Base-by-base conservation (phyloP, 768 basidiomycete genomes). In the Sutorius australiensis region DNA sequence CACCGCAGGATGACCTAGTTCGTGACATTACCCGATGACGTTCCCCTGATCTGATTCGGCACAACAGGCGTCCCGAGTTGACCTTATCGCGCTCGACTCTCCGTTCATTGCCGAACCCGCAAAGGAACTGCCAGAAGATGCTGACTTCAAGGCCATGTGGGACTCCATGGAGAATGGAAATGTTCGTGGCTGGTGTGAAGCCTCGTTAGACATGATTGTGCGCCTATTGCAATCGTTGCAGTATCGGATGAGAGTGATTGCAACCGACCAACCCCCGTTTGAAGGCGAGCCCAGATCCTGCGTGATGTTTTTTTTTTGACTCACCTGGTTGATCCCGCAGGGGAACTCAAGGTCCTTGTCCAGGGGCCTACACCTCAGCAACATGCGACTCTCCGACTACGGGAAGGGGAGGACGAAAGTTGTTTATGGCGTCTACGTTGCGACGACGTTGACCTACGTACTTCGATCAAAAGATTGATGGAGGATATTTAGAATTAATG, bases 71-170 rank as follows among this genome's bases (percentile, higher is more conserved):
- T 68, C 68, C 21, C 64, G 66, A 16, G 61, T 67, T 17, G 86
- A 91, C 70, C 78, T 92, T 43, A 90, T 92, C 55, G 74, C 82
- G 9, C 78, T 92, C 36, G 88, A 92, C 65, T 82, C 85, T 2
- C 86, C 88, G 3, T 85, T 85, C 69, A 71, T 81, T 39, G 64
- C 75, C 8, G 83, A 84, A 54, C 73, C 75, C 21, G 36, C 59
- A 21, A 66, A 63, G 28, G 53, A 54, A 33, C 46, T 36, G 24
- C 6, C 51, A n/a, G 34, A 28, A 0, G 64, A 59, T 32, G 56
- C 61, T n/a, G 76, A 80, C 50, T 88, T 91, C 61, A 76, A 79
- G 58, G 65, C 50, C 14, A 63, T 72, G 3, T 92, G 89, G 90
- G 74, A 82, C 46, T 61, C 71, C 3, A 70, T 81, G 38, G 73